These are phyloP conservation scores for Amaranthus palmeri DNA, from an alignment of 148 eudicot genomes.

Conservation along the genomic window DNA sequence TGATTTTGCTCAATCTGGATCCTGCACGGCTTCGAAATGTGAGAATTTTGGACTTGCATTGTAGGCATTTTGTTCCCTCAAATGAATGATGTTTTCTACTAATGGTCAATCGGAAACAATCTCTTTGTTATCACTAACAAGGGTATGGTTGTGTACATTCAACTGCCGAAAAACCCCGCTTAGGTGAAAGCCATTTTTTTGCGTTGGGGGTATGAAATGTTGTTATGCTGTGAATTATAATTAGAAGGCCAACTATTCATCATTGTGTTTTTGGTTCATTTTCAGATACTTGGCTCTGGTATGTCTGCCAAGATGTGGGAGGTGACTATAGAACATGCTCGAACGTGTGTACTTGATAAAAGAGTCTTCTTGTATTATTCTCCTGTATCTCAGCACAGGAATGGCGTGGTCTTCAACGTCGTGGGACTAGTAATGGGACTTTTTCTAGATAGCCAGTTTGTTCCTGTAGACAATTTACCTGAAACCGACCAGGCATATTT, in stretches of 20 bases:
- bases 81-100: too few species aligned
- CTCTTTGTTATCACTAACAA: too few species aligned
- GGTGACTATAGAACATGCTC: conserved; percentile 60
- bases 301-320: conserved; percentile 92
- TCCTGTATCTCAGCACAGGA: conserved; percentile 39
- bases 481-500: conserved; percentile 65
- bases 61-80: neutral
- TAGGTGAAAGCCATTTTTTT: too few species aligned
- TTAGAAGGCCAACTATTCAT: too few species aligned
- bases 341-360: conserved; percentile 57
- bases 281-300: conserved; percentile 71
- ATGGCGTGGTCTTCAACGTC: conserved; percentile 66
- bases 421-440: conserved; percentile 75
- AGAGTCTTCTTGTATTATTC: conserved; percentile 46
- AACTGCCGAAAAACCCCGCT: too few species aligned
- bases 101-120: too few species aligned
- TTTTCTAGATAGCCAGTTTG: conserved; percentile 50
- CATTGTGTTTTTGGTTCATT: neutral
- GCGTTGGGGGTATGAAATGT: too few species aligned
- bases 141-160: too few species aligned
- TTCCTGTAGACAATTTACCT: conserved; percentile 52
- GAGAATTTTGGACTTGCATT: conserved; percentile 19
- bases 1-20: conserved; percentile 49
- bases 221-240: too few species aligned
- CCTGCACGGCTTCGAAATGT: conserved; percentile 62